Conservation (phyloP, 169 alveolate genomes). For the Toxoplasma gondii region DNA sequence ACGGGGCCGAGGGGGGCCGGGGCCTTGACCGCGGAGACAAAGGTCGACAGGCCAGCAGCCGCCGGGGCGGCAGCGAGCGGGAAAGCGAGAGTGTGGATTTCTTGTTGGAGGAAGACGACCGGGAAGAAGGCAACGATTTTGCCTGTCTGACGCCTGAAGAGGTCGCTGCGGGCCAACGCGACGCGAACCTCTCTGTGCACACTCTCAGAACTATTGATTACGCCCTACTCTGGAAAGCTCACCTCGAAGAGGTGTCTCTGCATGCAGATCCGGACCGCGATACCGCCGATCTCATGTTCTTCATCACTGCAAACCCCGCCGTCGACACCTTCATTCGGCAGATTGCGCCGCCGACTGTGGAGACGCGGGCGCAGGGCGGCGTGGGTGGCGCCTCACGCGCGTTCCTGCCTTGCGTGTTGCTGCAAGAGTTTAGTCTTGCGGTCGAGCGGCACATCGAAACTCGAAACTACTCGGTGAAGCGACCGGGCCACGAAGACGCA, state of each 20-base stretch:
- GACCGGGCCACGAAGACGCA: background rate
- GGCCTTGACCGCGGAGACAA: background rate
- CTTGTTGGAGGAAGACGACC: constrained; percentile 15
- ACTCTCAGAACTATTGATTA: constrained; percentile 40
- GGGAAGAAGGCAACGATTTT: constrained; percentile 25
- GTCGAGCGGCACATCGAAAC: background rate
- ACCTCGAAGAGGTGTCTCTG: constrained; percentile 36
- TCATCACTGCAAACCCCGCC: constrained; percentile 34
- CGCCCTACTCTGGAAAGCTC: constrained; percentile 41
- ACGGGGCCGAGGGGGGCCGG: background rate
- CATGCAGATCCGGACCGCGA: constrained; percentile 1
- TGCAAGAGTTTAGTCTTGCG: constrained; percentile 33
- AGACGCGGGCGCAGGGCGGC: background rate
- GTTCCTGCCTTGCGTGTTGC: constrained; percentile 30
- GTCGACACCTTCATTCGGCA: constrained; percentile 8
- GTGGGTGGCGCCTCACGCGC: background rate
- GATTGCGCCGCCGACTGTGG: constrained; percentile 1
- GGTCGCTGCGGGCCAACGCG: constrained; percentile 4
- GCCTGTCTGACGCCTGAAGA: constrained; percentile 1
- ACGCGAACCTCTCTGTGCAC: constrained; percentile 1
- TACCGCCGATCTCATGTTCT: background rate
- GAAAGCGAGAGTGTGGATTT: background rate
- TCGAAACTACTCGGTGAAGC: background rate
- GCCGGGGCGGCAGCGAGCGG: background rate
- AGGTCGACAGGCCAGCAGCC: background rate